Percentiles rank a stretch among this genome's conserved stretches.
Evolutionary conservation across 306 rosid genomes (phyloP).

Genomic region (Ammopiptanthus mongolicus): DNA sequence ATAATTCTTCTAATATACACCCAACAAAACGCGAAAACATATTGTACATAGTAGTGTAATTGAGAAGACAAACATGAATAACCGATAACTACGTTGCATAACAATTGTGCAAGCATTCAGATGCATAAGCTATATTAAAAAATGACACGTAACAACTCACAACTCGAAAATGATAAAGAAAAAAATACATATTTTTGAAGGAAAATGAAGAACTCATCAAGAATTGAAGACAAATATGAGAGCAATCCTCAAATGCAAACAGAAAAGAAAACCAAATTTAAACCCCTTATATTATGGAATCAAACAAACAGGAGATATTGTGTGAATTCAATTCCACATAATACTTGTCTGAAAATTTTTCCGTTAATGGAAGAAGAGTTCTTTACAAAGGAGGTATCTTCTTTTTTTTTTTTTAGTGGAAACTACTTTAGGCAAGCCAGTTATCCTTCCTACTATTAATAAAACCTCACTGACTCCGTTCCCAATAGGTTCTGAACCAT

Average conservation of each 20-base stretch:
- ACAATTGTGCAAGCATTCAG: constrained; percentile 30
- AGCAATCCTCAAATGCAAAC: neutral
- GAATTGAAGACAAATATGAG: neutral
- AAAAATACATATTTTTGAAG: no score
- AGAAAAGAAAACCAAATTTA: neutral
- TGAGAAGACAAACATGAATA: constrained; percentile 97
- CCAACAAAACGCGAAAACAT: constrained; percentile 95
- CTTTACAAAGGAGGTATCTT: neutral
- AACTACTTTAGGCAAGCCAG: neutral
- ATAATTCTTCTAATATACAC: constrained; percentile 78
- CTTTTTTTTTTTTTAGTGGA: neutral
- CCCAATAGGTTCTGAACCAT: neutral
- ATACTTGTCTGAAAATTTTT: neutral
- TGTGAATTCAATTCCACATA: neutral
- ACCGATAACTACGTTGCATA: constrained; percentile 93
- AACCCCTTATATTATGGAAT: neutral
- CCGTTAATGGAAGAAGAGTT: neutral
- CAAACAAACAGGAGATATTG: neutral
- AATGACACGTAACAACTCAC: neutral
- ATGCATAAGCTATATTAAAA: constrained; percentile 9
- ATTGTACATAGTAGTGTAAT: constrained; percentile 88
- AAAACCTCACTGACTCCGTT: neutral
- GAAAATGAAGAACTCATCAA: neutral
- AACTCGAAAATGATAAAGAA: neutral
- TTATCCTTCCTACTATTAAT: neutral